Conservation (phyloP, 345 rosid genomes). For the Hibiscus tridactylites region DNA sequence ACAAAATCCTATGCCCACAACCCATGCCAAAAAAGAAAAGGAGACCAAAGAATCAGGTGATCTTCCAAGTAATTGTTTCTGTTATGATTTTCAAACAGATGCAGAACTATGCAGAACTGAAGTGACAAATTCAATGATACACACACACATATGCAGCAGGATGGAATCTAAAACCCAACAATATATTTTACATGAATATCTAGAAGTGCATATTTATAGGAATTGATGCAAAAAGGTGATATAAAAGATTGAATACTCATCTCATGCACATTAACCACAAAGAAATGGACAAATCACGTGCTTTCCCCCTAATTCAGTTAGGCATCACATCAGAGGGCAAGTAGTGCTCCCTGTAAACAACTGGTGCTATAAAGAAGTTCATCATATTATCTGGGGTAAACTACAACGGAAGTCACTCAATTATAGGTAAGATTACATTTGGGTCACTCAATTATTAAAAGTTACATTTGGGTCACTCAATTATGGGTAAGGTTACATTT, state of each 20-base stretch:
- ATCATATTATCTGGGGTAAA: background rate
- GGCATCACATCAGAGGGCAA: background rate
- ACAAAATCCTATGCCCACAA: background rate
- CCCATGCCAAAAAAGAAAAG: background rate
- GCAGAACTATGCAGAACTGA: background rate
- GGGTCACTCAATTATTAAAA: no score
- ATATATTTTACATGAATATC: background rate
- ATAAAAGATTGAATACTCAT: background rate
- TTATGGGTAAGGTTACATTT: no score
- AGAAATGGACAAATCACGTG: background rate
- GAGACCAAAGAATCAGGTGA: background rate
- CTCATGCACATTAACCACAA: background rate
- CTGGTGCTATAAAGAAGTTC: background rate
- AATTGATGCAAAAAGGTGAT: background rate
- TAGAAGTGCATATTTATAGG: background rate
- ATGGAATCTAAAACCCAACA: background rate
- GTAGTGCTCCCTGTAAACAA: background rate
- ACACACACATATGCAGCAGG: background rate
- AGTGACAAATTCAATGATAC: background rate
- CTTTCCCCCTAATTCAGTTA: background rate
- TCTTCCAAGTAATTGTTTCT: background rate
- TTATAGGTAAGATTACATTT: no score
- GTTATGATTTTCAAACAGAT: conserved; percentile 1
- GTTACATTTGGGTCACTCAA: no score
- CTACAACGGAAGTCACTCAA: no score